A percentile compares a stretch with the other conserved stretches of the same genome.
Evolutionary conservation across 1,284 basidiomycete species (phyloP).

Genomic region (Mycosarcoma mackinlayi): DNA sequence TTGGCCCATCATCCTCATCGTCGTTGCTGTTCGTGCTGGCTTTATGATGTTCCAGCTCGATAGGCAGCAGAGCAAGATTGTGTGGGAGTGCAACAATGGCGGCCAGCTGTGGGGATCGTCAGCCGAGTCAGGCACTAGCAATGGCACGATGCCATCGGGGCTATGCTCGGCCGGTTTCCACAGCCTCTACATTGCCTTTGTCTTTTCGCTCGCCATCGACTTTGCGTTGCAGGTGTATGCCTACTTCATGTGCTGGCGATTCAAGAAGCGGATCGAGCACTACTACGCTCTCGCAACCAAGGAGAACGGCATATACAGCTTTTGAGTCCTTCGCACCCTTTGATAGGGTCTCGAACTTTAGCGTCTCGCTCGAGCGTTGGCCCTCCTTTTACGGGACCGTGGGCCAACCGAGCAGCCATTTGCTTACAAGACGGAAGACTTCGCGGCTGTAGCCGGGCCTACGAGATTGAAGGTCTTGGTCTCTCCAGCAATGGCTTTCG

Average conservation of each 20-base stretch:
- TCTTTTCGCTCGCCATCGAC: conserved; percentile 76
- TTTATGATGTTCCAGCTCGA: conserved; percentile 73
- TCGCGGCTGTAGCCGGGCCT: no score
- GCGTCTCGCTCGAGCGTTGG: conserved; percentile 1
- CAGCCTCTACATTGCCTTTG: conserved; percentile 77
- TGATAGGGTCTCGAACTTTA: neutral
- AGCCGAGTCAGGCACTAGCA: conserved; percentile 69
- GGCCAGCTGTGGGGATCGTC: conserved; percentile 77
- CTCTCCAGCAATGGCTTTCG: no score
- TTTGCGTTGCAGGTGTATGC: conserved; percentile 76
- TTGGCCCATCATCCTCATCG: conserved; percentile 79
- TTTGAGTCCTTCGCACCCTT: conserved; percentile 5
- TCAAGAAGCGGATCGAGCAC: conserved; percentile 65
- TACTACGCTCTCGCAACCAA: conserved; percentile 54
- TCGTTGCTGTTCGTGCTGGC: conserved; percentile 76
- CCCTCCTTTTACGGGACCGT: neutral
- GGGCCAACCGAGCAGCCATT: conserved; percentile 3
- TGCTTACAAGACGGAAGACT: no score
- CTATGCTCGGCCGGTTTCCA: conserved; percentile 77
- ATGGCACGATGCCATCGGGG: conserved; percentile 72
- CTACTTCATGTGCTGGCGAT: conserved; percentile 64
- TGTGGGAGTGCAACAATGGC: conserved; percentile 79
- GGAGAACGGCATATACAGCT: conserved; percentile 49
- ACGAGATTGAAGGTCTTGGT: no score
- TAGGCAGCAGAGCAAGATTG: conserved; percentile 72